phyloP scores from a whole-genome alignment of 2,329 filamentous ascomycete species.

The Blastomyces percursus region DNA sequence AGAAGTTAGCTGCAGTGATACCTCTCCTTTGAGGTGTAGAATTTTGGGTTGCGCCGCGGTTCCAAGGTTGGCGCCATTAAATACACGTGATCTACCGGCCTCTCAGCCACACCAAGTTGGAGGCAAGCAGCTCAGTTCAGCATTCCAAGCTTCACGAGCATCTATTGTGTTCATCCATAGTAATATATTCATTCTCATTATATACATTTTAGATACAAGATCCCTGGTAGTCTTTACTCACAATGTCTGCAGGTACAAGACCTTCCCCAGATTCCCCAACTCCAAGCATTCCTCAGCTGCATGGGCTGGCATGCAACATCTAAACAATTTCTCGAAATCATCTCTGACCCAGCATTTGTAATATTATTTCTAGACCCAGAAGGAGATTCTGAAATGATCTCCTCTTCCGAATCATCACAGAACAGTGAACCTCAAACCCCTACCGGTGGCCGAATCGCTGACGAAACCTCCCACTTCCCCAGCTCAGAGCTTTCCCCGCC shows the following conservation, averaged over 20 bases:
- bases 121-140: neutral
- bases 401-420: slow-evolving; percentile 31
- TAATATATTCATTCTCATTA: neutral
- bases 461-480: slow-evolving; percentile 16
- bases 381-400: slow-evolving; percentile 48
- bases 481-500: slow-evolving; percentile 45
- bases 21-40: neutral
- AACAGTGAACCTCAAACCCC: slow-evolving; percentile 34
- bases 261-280: neutral
- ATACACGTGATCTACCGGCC: neutral
- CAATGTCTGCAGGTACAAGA: slow-evolving; percentile 4
- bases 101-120: neutral
- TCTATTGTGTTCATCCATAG: neutral
- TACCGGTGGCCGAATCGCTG: slow-evolving; percentile 20
- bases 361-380: slow-evolving; percentile 34
- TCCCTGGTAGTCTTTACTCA: too few species aligned
- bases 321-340: neutral
- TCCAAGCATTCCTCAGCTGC: too few species aligned
- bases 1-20: neutral
- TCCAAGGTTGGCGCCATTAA: neutral
- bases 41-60: neutral
- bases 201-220: neutral
- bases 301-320: too few species aligned
- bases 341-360: neutral
- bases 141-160: neutral